These are phyloP conservation scores for Ogataea angusta DNA, from an alignment of 805 yeast genomes.

Conservation along the genomic window DNA sequence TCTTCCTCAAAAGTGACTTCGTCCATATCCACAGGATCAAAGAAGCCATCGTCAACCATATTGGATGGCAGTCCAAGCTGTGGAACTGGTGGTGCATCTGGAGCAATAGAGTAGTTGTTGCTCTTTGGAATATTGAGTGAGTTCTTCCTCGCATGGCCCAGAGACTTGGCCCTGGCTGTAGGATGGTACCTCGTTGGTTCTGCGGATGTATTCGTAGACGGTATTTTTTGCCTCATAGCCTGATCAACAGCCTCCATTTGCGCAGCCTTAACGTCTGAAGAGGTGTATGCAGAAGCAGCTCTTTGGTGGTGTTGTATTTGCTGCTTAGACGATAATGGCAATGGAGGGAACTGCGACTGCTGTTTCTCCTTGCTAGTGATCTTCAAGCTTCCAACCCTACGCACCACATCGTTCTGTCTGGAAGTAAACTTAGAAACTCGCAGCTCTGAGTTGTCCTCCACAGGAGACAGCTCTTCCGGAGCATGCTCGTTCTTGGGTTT, in stretches of 20 bases:
- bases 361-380: constrained; percentile 55
- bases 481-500: constrained; percentile 16
- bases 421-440: constrained; percentile 15
- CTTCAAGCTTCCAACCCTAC: constrained; percentile 60
- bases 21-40: constrained; percentile 53
- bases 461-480: constrained; percentile 21
- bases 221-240: constrained; percentile 9
- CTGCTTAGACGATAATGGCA: constrained; percentile 27
- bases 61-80: constrained; percentile 29
- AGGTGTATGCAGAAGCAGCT: constrained; percentile 37
- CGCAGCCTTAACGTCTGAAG: constrained; percentile 32
- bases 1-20: constrained; percentile 29
- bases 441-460: constrained; percentile 10
- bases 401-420: constrained; percentile 34
- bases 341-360: constrained; percentile 31
- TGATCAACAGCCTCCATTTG: constrained; percentile 9
- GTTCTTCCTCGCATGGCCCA: constrained; percentile 74
- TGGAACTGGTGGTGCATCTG: constrained; percentile 45
- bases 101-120: constrained; percentile 17
- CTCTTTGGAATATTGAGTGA: constrained; percentile 39
- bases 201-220: constrained; percentile 31
- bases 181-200: constrained; percentile 53
- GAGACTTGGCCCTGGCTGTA: constrained; percentile 82
- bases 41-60: constrained; percentile 47
- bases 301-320: constrained; percentile 34